Evolutionary conservation across 2,329 filamentous ascomycete species (phyloP), one percentile per base, ranked within the genome.

Genomic region (Cryphonectria nitschkei): DNA sequence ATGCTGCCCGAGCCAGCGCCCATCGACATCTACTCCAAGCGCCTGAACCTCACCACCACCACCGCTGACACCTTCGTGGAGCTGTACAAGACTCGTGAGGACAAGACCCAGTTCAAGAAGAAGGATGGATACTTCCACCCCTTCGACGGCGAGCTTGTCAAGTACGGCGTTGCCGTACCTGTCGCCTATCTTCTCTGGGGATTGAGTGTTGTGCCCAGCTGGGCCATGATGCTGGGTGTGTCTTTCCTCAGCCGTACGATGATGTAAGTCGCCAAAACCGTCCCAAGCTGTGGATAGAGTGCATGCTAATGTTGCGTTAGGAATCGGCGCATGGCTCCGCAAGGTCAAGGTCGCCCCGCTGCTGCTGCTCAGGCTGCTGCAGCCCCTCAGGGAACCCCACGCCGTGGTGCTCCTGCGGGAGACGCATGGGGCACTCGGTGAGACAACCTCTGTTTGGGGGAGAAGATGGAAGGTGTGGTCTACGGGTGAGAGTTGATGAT

Each of bases 171-270:
- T 41, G 83, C 87, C 43, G 81, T 92, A 67, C 90, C 91, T 54
- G 81, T 91, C 60, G 93, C 86, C 70, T 94, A 93, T 78, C 75
- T 87, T 67, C 84, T 93, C 75, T 94, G 89, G 88, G 84, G 84
- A 74, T 89, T 92, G 77, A 85, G 86, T 76, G 81, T 91, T 65
- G 81, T 93, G 71, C 88, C 92, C 70, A 89, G 90, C 84, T 95
- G 93, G 93, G 81, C 89, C 69, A 90, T 94, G 78, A 95, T 95
- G 93, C 85, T 95, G 75, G 79, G 88, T 65, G 85, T 95, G 75
- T 93, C 90, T 68, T 89, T 95, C 79, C 77, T 92, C 74, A 93
- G 90, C 85, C 87, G 92, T 78, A 87, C 84, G 70, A 87, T 95
- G 81, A 94, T 95, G 93, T 94, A 83, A 87, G 91, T 85, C 68